Evolutionary conservation across 257 asterid species (phyloP).

Genomic region (Datura wrightii): DNA sequence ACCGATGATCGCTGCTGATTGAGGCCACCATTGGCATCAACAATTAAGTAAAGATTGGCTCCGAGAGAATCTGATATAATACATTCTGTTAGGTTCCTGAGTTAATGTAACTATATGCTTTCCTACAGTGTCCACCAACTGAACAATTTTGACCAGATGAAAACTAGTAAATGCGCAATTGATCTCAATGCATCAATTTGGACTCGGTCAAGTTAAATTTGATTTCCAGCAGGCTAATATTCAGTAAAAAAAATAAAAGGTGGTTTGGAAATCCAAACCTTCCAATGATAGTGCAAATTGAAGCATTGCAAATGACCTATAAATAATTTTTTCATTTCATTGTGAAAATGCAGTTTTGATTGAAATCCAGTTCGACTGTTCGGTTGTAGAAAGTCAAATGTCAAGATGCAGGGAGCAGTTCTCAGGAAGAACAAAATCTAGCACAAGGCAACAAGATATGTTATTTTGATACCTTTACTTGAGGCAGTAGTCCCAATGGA

Average conservation of each 20-base stretch:
- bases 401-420: background rate
- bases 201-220: background rate
- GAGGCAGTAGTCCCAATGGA: constrained; percentile 43
- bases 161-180: background rate
- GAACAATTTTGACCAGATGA: background rate
- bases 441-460: constrained; percentile 15
- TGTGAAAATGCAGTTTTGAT: background rate
- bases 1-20: constrained; percentile 95
- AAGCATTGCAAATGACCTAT: background rate
- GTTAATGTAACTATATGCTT: background rate
- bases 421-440: constrained; percentile 19
- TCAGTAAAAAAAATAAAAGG: background rate
- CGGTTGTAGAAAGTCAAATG: background rate
- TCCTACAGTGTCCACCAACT: background rate
- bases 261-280: background rate
- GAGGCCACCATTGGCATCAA: constrained; percentile 92
- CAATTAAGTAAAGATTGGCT: constrained; percentile 58
- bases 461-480: constrained; percentile 25
- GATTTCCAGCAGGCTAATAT: background rate
- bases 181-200: background rate
- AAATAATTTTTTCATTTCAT: constrained; percentile 4
- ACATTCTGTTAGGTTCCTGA: constrained; percentile 4
- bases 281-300: background rate
- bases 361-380: background rate
- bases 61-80: constrained; percentile 43